Evolutionary conservation across 768 basidiomycete species (phyloP).

Genomic region (Auricularia sp.): DNA sequence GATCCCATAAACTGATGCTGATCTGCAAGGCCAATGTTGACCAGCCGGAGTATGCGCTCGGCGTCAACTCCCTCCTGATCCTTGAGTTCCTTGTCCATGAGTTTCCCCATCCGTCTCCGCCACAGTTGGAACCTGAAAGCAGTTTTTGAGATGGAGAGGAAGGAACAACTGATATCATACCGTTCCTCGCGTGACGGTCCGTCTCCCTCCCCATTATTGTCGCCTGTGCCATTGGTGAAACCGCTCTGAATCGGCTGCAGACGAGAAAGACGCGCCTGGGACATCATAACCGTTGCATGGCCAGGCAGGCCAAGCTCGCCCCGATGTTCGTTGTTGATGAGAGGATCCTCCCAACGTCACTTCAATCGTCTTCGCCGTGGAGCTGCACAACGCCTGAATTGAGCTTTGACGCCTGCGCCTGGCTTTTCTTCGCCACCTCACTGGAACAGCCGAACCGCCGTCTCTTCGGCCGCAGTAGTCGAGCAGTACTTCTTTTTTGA

Average conservation of each 20-base stretch:
- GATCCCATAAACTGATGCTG: slow-evolving; percentile 65
- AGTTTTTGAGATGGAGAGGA: not conserved
- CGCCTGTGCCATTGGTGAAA: slow-evolving; percentile 22
- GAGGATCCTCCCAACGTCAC: too few species aligned
- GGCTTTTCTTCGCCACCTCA: slow-evolving; percentile 77
- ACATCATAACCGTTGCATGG: too few species aligned
- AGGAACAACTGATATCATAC: too few species aligned
- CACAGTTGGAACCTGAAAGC: slow-evolving; percentile 61
- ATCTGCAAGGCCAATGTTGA: slow-evolving; percentile 69
- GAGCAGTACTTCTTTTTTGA: slow-evolving; percentile 78
- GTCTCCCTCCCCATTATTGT: slow-evolving; percentile 44
- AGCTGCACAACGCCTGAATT: slow-evolving; percentile 48
- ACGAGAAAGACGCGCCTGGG: too few species aligned
- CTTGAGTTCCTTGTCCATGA: slow-evolving; percentile 58
- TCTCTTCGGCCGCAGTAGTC: slow-evolving; percentile 85
- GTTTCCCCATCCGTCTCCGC: slow-evolving; percentile 62
- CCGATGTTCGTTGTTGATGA: too few species aligned
- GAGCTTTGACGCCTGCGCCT: slow-evolving; percentile 74
- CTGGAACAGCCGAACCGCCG: slow-evolving; percentile 95
- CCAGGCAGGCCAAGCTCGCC: too few species aligned
- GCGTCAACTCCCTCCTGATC: slow-evolving; percentile 73
- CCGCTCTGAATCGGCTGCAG: too few species aligned
- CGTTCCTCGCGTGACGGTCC: slow-evolving; percentile 31
- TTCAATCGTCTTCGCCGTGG: slow-evolving; percentile 31
- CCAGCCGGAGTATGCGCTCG: slow-evolving; percentile 51